Conservation (phyloP, 176 grass and related monocot species). For the Raddia distichophylla region DNA sequence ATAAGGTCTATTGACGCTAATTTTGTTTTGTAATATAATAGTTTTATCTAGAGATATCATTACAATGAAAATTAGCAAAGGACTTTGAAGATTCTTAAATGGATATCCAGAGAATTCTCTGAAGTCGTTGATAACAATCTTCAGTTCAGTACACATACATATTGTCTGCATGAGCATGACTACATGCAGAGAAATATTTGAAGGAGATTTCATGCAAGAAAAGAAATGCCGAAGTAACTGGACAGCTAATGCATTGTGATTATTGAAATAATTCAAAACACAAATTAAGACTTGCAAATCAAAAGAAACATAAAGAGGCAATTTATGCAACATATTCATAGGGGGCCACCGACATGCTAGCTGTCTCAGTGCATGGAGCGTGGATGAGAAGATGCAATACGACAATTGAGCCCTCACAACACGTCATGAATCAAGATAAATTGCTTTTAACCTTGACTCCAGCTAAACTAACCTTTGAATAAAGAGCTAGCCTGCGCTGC, state of each 20-base stretch:
- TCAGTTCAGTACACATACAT: background rate
- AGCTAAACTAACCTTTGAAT: slow-evolving; percentile 15
- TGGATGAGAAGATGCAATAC: background rate
- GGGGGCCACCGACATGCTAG: background rate
- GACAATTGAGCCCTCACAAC: background rate
- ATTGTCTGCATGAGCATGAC: background rate
- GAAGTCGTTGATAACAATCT: background rate
- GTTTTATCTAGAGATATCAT: background rate
- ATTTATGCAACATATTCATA: slow-evolving; percentile 7
- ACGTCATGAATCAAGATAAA: background rate
- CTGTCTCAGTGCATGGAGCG: slow-evolving; percentile 5
- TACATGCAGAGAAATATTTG: background rate
- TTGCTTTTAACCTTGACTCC: background rate
- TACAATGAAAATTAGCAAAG: background rate
- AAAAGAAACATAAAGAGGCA: background rate
- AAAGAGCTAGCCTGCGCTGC: background rate
- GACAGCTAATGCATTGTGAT: background rate
- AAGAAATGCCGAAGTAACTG: background rate
- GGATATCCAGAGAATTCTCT: background rate
- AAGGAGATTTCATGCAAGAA: background rate
- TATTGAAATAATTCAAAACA: background rate
- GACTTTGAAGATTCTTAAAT: background rate
- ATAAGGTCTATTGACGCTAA: background rate
- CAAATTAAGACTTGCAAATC: slow-evolving; percentile 6
- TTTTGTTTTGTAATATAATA: slow-evolving; percentile 23